These are phyloP conservation scores for Rostrohypoxylon terebratum DNA, from an alignment of 495 filamentous ascomycete genomes.

Conservation along the genomic window DNA sequence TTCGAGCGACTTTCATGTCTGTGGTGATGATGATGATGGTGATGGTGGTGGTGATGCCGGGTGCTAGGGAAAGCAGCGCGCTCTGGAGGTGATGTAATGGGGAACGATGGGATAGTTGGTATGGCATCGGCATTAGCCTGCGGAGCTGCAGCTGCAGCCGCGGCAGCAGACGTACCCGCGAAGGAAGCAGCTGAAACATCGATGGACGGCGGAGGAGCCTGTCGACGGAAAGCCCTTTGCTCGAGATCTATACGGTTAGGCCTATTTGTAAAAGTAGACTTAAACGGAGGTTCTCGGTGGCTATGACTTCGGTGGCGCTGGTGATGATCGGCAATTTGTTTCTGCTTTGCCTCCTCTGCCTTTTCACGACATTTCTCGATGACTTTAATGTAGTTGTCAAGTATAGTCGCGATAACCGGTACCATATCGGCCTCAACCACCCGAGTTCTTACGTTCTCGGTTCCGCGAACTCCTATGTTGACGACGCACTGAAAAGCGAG, in stretches of 20 bases:
- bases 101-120: conserved; percentile 71
- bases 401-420: conserved; percentile 97
- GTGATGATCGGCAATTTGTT: conserved; percentile 56
- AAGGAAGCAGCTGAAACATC: conserved; percentile 58
- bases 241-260: conserved; percentile 59
- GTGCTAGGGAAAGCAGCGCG: conserved; percentile 68
- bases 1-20: conserved; percentile 69
- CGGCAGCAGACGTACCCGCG: conserved; percentile 59
- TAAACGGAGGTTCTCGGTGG: conserved; percentile 55
- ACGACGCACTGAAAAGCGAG: conserved; percentile 98
- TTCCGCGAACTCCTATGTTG: conserved; percentile 96
- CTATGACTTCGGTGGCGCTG: conserved; percentile 57
- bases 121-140: conserved; percentile 64
- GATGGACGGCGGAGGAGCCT: conserved; percentile 60
- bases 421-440: conserved; percentile 99
- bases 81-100: conserved; percentile 80
- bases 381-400: conserved; percentile 98
- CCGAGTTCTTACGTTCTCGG: conserved; percentile 89
- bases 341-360: conserved; percentile 74
- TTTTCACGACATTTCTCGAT: conserved; percentile 90
- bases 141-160: conserved; percentile 49
- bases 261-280: conserved; percentile 63
- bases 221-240: conserved; percentile 59
- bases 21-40: conserved; percentile 70
- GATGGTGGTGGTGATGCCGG: conserved; percentile 64